Base-by-base conservation (phyloP, 495 filamentous ascomycete species). In the Acidomyces sp. region DNA sequence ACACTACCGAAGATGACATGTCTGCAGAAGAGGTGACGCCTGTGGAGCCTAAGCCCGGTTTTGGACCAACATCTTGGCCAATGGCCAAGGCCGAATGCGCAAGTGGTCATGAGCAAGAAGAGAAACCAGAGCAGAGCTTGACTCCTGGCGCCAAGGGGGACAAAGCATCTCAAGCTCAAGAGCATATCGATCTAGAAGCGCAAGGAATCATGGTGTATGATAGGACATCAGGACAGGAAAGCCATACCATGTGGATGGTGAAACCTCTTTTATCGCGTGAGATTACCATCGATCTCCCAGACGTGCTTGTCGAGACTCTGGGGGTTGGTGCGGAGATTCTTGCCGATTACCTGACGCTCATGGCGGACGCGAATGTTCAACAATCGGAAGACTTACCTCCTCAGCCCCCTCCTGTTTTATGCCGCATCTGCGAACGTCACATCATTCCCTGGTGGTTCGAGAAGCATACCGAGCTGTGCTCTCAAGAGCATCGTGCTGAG, bases 381-480 rank as follows among this genome's bases (percentile, higher is more conserved):
- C 88, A 95, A 55, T 81, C 83, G 15, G 74, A 67, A 29, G 75
- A 80, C 49, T 78, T 85, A 56, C 78, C 85, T n/a, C 84, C 85
- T 6, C n/a, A n/a, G n/a, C 92, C 90, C 2, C 73, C 77, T 4
- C 85, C 87, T 1, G 80, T 96, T 6, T 72, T 97, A 19, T 97
- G 90, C 60, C 84, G 90, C 26, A 96, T 97, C 45, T 97, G 90
- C 54, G 90, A 97, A 55, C 83, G 92, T 32, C 84, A 94, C 46
- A 94, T 97, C 29, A 82, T 82, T n/a, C 85, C 90, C 12, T 97
- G 90, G 90, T 96, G 90, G 92, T 97, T 97, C 52, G 87, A 95
- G 60, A 96, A 95, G 59, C 90, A 97, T 55, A 93, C 90, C 0
- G 90, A 97, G 47, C 70, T 95, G 7, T 97, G 90, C 55, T 66